These are phyloP conservation scores for Spongospora subterranea DNA, from an alignment of 208 protist species.

Conservation along the genomic window DNA sequence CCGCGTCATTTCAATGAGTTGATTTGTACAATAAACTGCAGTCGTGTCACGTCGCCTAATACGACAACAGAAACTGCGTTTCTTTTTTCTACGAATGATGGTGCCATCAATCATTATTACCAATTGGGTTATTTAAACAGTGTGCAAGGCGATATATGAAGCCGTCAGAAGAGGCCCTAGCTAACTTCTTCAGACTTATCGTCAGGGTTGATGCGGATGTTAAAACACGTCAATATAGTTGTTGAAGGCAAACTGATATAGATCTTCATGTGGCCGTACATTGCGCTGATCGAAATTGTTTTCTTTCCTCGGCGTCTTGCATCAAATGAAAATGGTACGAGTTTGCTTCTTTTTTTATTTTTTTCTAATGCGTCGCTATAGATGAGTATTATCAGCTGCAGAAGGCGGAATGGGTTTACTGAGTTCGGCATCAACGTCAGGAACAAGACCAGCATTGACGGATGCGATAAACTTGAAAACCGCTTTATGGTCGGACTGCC, in stretches of 20 bases:
- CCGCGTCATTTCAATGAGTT: too few relatives aligned
- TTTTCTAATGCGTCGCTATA: background rate
- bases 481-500: background rate
- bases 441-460: background rate
- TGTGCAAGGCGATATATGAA: too few relatives aligned
- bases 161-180: background rate
- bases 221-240: too few relatives aligned
- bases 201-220: too few relatives aligned
- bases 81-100: too few relatives aligned
- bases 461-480: background rate
- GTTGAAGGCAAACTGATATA: too few relatives aligned
- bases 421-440: background rate
- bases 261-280: constrained; percentile 15
- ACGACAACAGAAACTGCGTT: too few relatives aligned
- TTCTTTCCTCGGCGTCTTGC: background rate
- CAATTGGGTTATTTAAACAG: too few relatives aligned
- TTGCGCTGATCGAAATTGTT: background rate
- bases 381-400: background rate
- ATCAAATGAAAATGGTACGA: constrained; percentile 25
- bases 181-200: background rate
- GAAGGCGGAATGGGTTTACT: background rate
- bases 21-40: too few relatives aligned
- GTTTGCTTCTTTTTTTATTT: background rate
- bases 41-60: too few relatives aligned
- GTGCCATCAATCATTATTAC: too few relatives aligned